Conservation (phyloP, 1,284 basidiomycete species). For the Pterula multifida region DNA sequence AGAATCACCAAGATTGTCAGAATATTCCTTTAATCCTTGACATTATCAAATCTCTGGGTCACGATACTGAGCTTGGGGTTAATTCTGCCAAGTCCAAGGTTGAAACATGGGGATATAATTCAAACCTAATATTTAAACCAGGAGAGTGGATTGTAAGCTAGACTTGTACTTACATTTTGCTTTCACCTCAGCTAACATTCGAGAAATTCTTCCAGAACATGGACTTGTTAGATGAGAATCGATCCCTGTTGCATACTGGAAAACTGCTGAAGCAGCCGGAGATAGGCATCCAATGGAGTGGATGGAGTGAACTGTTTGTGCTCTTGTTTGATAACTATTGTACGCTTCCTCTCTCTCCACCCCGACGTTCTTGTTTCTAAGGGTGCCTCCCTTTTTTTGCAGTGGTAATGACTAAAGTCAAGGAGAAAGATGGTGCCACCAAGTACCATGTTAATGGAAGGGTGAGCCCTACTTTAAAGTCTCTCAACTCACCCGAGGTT, state of each 20-base stretch:
- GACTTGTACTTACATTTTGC: no score
- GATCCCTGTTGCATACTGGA: constrained; percentile 75
- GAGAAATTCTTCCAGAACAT: constrained; percentile 47
- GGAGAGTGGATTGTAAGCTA: constrained; percentile 67
- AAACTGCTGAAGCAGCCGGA: constrained; percentile 79
- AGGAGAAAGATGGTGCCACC: constrained; percentile 56
- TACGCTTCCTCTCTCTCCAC: constrained; percentile 35
- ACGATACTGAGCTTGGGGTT: constrained; percentile 78
- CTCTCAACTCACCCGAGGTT: background rate
- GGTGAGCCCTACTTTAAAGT: constrained; percentile 43
- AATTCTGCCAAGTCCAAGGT: constrained; percentile 78
- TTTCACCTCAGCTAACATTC: background rate
- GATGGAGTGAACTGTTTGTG: constrained; percentile 79
- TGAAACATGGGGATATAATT: constrained; percentile 75
- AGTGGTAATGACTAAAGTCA: constrained; percentile 85
- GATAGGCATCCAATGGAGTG: constrained; percentile 67
- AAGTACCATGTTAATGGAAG: constrained; percentile 74
- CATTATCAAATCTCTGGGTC: constrained; percentile 73
- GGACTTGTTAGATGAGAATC: constrained; percentile 74
- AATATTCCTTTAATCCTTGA: constrained; percentile 78
- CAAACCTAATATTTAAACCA: constrained; percentile 66
- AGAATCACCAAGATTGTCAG: constrained; percentile 66
- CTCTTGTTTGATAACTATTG: constrained; percentile 90
- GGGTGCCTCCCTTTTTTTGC: constrained; percentile 8
- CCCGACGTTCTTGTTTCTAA: background rate